Evolutionary conservation across 116 monocot species (phyloP), one percentile per base, ranked within the genome.

Genomic region (Zostera marina): DNA sequence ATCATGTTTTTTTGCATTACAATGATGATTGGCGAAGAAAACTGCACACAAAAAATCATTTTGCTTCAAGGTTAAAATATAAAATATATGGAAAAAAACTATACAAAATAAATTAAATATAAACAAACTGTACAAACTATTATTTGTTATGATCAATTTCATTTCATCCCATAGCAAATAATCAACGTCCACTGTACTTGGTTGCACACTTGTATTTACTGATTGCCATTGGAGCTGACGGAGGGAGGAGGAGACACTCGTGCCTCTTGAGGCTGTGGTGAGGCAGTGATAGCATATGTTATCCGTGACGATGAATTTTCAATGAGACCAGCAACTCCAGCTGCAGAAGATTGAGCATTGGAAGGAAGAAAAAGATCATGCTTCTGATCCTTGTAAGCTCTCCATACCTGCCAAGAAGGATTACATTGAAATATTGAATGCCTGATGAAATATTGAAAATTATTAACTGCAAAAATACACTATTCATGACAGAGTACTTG

Each of bases 351-450:
- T 67, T 98, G 90, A 38, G 98, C 90, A 71, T 83, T 98, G 11
- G 90, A 90, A 51, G 98, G 98, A 62, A 98, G 86, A 66, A 98
- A 98, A 10, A 98, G 76, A 61, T 98, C 90, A 32, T 98, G 98
- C 57, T 76, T 86, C 63, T 98, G 98, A 70, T 98, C 90, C 75
- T 98, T 98, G 64, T 90, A 98, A 49, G 90, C 98, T 56, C 90
- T 81, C 98, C 98, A 98, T 70, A 98, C 80, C 98, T 98, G 60
- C 46, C 12, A 17, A 58, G 11, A 63, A 42, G 15, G 21, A 16
- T 58, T 58, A 41, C 15, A 23, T 49, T 32, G 32, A 32, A 23
- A 3, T 23, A n/a, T n/a, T n/a, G n/a, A n/a, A n/a, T n/a, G n/a
- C n/a, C n/a, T n/a, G n/a, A n/a, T n/a, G n/a, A n/a, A n/a, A n/a